A percentile compares a stretch with the other conserved stretches of the same genome.
Conservation (phyloP, 805 yeast species). For the Metschnikowia gruessii region DNA sequence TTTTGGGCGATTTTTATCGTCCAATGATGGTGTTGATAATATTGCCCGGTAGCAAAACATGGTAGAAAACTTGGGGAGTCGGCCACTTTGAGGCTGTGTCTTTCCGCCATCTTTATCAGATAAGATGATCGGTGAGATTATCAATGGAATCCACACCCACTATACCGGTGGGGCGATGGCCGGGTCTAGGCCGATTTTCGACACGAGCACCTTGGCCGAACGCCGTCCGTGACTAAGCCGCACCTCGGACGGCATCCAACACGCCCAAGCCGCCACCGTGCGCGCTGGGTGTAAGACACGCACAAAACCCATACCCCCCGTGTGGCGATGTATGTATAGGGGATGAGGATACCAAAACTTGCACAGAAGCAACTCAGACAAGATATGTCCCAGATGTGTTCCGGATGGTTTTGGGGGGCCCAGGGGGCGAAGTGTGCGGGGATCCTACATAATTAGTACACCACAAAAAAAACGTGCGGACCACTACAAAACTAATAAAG, state of each 20-base stretch:
- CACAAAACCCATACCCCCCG: neutral
- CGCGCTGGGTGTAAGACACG: neutral
- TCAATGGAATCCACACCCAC: neutral
- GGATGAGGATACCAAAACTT: neutral
- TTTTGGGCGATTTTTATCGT: too few relatives aligned
- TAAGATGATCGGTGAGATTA: neutral
- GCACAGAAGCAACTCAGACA: neutral
- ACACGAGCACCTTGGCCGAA: neutral
- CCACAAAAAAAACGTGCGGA: too few relatives aligned
- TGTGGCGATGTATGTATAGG: neutral
- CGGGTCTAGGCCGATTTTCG: slow-evolving; percentile 6
- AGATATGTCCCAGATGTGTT: neutral
- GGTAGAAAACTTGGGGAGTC: too few relatives aligned
- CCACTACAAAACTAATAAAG: too few relatives aligned
- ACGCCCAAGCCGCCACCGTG: too few relatives aligned
- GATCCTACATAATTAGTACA: too few relatives aligned
- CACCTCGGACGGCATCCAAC: neutral
- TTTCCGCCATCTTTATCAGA: too few relatives aligned
- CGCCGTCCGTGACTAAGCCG: slow-evolving; percentile 1
- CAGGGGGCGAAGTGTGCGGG: too few relatives aligned
- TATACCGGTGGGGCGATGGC: neutral
- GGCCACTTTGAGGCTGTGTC: too few relatives aligned
- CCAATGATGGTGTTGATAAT: too few relatives aligned
- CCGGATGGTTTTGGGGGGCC: neutral
- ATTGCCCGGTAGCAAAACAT: too few relatives aligned